phyloP scores from a whole-genome alignment of 306 rosid species.

The Quercus alba region DNA sequence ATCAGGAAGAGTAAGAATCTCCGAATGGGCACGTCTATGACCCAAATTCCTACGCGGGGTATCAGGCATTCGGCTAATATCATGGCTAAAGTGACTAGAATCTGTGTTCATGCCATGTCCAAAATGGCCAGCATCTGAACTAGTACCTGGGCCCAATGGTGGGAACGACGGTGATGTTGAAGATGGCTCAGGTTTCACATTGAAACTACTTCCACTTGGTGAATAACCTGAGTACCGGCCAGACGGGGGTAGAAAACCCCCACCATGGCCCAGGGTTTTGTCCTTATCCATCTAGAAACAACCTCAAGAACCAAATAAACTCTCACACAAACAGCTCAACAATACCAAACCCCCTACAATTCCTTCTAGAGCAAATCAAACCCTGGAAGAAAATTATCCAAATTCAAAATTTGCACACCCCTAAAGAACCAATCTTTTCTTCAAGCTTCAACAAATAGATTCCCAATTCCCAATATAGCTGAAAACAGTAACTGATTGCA shows the following conservation, averaged over 20 bases:
- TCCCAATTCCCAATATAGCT: neutral
- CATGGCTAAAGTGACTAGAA: conserved; percentile 76
- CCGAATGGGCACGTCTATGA: conserved; percentile 94
- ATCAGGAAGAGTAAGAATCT: conserved; percentile 85
- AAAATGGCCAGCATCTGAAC: conserved; percentile 50
- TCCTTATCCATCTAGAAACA: conserved; percentile 66
- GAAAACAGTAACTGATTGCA: neutral
- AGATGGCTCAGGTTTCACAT: conserved; percentile 66
- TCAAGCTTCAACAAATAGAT: conserved; percentile 9
- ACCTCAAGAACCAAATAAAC: conserved; percentile 14
- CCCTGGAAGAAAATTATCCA: neutral
- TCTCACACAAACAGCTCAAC: conserved; percentile 21
- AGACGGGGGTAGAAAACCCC: conserved; percentile 72
- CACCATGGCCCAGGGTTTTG: conserved; percentile 55
- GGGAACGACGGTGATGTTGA: conserved; percentile 40
- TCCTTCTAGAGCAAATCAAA: neutral
- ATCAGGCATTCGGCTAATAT: conserved; percentile 90
- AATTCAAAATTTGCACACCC: neutral
- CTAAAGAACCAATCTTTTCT: neutral
- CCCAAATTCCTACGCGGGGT: conserved; percentile 81
- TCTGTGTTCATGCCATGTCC: conserved; percentile 53
- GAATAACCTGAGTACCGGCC: conserved; percentile 63
- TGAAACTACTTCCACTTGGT: conserved; percentile 44
- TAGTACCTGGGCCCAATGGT: conserved; percentile 53
- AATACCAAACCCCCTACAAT: conserved; percentile 23